Percentiles rank a stretch among this genome's conserved stretches.
These are phyloP conservation scores for Aspergillus cristatus DNA, from an alignment of 495 filamentous ascomycete genomes.

Conservation along the genomic window DNA sequence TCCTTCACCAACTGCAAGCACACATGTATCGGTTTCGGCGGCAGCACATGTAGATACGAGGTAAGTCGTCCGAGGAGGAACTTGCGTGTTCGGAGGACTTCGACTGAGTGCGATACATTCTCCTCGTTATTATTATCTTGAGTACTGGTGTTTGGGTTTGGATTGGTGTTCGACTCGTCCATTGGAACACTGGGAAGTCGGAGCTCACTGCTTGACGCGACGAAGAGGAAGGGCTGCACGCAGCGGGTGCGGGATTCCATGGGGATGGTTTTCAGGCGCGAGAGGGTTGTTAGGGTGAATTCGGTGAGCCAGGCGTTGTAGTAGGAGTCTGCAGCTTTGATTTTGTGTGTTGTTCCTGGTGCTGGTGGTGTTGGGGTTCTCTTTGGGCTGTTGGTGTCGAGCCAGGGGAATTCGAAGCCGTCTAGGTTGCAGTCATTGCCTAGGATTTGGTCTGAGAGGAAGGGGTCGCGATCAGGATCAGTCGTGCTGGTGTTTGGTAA, in stretches of 20 bases:
- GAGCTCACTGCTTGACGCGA: slow-evolving; percentile 42
- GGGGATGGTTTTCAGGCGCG: slow-evolving; percentile 41
- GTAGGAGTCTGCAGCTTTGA: slow-evolving; percentile 11
- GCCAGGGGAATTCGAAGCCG: slow-evolving; percentile 9
- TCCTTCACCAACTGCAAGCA: slow-evolving; percentile 40
- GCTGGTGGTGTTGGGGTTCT: slow-evolving; percentile 1
- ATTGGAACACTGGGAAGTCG: slow-evolving; percentile 22
- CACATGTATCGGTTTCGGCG: slow-evolving; percentile 43
- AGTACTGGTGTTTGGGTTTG: too few relatives aligned
- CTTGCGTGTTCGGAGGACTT: slow-evolving; percentile 34
- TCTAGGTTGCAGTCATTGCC: slow-evolving; percentile 9
- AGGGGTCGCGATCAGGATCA: slow-evolving; percentile 12
- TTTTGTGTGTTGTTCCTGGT: not conserved
- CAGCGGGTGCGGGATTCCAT: slow-evolving; percentile 46
- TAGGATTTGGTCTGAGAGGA: slow-evolving; percentile 21
- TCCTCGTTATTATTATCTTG: too few relatives aligned
- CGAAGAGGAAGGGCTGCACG: slow-evolving; percentile 45
- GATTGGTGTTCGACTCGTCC: slow-evolving; percentile 11
- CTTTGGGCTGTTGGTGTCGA: not conserved
- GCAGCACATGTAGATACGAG: slow-evolving; percentile 38
- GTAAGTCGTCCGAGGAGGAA: slow-evolving; percentile 41
- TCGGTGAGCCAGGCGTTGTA: slow-evolving; percentile 42
- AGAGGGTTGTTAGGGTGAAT: slow-evolving; percentile 44
- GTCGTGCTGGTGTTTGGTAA: slow-evolving; percentile 4
- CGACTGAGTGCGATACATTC: slow-evolving; percentile 29